A percentile compares a stretch with the other conserved stretches of the same genome.
Evolutionary conservation across 495 filamentous ascomycete genomes (phyloP).

Genomic region (Penicillium mononematosum): DNA sequence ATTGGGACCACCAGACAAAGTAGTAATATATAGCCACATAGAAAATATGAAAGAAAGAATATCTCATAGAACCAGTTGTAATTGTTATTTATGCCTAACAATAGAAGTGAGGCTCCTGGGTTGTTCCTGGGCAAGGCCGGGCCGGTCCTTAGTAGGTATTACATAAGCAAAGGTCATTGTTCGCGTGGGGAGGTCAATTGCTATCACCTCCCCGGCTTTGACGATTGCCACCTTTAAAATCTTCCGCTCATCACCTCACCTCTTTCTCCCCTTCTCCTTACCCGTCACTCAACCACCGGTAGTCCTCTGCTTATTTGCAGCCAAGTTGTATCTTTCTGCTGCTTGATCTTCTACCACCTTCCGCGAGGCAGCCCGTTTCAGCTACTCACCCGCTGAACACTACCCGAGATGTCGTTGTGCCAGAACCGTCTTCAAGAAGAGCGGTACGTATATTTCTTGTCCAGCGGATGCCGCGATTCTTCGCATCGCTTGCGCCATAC

Average conservation of each 20-base stretch:
- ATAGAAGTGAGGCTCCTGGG: slow-evolving; percentile 4
- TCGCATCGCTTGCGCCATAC: slow-evolving; percentile 2
- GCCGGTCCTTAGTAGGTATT: background rate
- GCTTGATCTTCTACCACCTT: slow-evolving; percentile 5
- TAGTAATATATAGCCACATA: background rate
- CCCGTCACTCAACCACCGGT: background rate
- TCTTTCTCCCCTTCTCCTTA: background rate
- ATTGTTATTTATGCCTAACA: background rate
- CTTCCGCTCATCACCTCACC: background rate
- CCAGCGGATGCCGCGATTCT: background rate
- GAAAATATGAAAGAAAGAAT: background rate
- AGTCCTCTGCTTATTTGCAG: background rate
- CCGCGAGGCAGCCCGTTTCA: slow-evolving; percentile 1
- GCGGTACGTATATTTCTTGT: slow-evolving; percentile 54
- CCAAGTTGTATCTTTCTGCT: background rate
- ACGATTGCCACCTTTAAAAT: slow-evolving; percentile 13
- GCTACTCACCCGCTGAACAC: slow-evolving; percentile 1
- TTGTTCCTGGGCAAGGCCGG: background rate
- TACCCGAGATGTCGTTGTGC: slow-evolving; percentile 73
- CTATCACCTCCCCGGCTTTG: slow-evolving; percentile 6
- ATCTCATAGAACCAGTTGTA: background rate
- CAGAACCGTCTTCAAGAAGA: slow-evolving; percentile 88
- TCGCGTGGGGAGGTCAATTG: slow-evolving; percentile 1
- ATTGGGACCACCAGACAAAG: background rate
- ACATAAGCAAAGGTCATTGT: slow-evolving; percentile 6